Base-by-base conservation (phyloP, 306 rosid genomes). In the Rosa lucieae region DNA sequence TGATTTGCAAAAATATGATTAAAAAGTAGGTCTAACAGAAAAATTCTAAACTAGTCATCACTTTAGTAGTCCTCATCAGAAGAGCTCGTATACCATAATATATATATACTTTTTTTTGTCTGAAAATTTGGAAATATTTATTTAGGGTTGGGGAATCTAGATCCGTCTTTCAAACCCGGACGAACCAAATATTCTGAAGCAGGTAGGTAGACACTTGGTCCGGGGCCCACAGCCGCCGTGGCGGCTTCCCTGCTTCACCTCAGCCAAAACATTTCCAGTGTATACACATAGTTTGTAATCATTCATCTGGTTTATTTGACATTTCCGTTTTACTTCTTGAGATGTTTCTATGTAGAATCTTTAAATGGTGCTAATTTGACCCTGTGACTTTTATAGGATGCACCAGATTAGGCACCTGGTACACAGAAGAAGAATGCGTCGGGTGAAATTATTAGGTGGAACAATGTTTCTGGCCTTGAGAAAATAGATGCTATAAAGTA, bases 391-490 rank as follows among this genome's bases (percentile, higher is more conserved):
- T 52, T 87, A 82, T 92, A 95, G 99, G 98, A 93, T 87, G 81
- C 56, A 80, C 90, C 89, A 73, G 97, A 91, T 79, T 95, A 86
- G 85, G 98, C 98, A 6, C 89, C 97, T 62, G 99, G 99, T 52
- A 93, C 98, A 58, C 99, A 93, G 84, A 95, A 95, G 86, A 95
- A 91, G 87, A 89, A 93, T 78, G 96, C 93, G 73, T 86, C 93
- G 0, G 99, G 99, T 78, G 99, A 95, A 78, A 96, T 95, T 78
- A 89, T 95, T 86, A 86, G 97, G 85, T 95, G 99, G 99, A 91
- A 93, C 82, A 91, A 87, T 73, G 84, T 93, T 79, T 95, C 97
- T 70, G 97, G 99, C 15, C 81, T 87, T 4, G 99, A 95, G 84
- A 91, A 49, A 84, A 87, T 95, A 66, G 98, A 95, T 86, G 99